Percentiles rank a stretch among this genome's conserved stretches.
Evolutionary conservation across 2,329 filamentous ascomycete genomes (phyloP).

Genomic region (Trematosphaeria pertusa): DNA sequence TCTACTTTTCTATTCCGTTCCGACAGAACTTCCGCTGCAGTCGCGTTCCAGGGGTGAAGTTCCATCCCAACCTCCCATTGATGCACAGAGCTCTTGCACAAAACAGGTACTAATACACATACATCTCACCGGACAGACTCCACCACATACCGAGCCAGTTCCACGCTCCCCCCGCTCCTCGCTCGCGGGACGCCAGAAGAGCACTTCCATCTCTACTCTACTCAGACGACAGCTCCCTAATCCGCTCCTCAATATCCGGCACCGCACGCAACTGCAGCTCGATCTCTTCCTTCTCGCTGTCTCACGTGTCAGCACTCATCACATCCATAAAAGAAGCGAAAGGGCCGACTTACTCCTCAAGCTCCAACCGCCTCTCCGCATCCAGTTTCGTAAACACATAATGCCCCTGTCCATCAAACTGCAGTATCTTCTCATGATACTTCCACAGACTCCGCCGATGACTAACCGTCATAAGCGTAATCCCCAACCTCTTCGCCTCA

Average conservation of each 20-base stretch:
- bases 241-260: slow-evolving; percentile 83
- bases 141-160: too few species aligned
- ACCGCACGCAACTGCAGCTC: slow-evolving; percentile 85
- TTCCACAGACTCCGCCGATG: slow-evolving; percentile 94
- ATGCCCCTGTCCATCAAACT: slow-evolving; percentile 93
- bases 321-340: background rate
- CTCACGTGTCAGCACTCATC: slow-evolving; percentile 18
- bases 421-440: slow-evolving; percentile 91
- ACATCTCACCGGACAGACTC: too few species aligned
- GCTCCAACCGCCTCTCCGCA: slow-evolving; percentile 79
- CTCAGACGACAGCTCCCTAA: slow-evolving; percentile 72
- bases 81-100: too few species aligned
- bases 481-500: slow-evolving; percentile 86
- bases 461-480: slow-evolving; percentile 96
- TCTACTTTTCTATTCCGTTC: too few species aligned
- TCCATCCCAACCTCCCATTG: too few species aligned
- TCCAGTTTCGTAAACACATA: slow-evolving; percentile 91
- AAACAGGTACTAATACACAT: too few species aligned
- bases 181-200: too few species aligned
- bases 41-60: too few species aligned
- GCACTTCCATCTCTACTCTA: too few species aligned
- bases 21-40: too few species aligned
- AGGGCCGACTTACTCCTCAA: slow-evolving; percentile 75
- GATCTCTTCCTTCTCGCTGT: slow-evolving; percentile 86
- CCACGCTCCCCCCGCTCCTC: too few species aligned